Conservation (phyloP, 441 rosid genomes). For the Populus trichocarpa region DNA sequence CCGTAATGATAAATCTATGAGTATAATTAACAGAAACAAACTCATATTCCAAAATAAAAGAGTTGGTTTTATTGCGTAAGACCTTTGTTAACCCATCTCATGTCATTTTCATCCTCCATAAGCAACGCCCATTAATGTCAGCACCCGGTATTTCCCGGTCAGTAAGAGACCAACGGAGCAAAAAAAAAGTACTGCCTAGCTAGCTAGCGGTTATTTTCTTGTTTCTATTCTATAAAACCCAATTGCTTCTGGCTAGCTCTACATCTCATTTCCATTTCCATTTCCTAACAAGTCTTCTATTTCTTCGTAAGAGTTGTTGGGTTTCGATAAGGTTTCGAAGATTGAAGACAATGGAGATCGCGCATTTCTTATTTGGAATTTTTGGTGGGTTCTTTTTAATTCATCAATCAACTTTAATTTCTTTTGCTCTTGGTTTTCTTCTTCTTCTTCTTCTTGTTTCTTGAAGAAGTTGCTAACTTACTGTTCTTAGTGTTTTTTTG, state of each 20-base stretch:
- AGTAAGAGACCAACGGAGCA: too few relatives aligned
- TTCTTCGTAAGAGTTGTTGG: neutral
- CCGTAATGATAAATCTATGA: too few relatives aligned
- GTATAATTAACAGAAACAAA: too few relatives aligned
- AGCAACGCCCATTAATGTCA: too few relatives aligned
- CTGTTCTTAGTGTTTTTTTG: neutral
- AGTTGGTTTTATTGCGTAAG: neutral
- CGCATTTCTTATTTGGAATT: slow-evolving; percentile 76
- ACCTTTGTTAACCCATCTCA: too few relatives aligned
- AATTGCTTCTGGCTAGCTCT: neutral
- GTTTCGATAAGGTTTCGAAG: neutral
- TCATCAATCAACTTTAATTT: neutral
- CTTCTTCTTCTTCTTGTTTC: neutral
- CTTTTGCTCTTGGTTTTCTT: slow-evolving; percentile 1
- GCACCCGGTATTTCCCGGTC: too few relatives aligned
- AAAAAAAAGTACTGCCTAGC: neutral
- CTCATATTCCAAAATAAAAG: too few relatives aligned
- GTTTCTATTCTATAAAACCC: slow-evolving; percentile 24
- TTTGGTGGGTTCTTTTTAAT: slow-evolving; percentile 49
- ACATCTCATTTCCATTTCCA: neutral
- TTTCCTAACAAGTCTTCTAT: neutral
- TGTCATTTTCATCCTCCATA: too few relatives aligned
- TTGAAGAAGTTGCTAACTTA: too few relatives aligned
- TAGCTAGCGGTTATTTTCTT: slow-evolving; percentile 8
- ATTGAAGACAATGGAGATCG: slow-evolving; percentile 37